phyloP scores from a whole-genome alignment of 179 eudicot genomes.

The Pouteria campechiana region DNA sequence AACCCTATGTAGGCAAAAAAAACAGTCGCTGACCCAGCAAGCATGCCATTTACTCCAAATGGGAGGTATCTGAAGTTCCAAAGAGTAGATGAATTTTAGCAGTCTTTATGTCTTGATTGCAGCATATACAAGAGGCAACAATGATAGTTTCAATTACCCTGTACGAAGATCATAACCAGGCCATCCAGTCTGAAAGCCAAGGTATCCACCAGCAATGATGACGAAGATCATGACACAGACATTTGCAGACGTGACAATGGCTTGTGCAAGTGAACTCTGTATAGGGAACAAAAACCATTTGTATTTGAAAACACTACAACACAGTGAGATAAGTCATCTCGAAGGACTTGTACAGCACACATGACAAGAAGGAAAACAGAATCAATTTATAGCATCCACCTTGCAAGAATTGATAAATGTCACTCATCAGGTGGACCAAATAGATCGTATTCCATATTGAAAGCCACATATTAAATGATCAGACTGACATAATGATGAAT shows the following conservation, averaged over 20 bases:
- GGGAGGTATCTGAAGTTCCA: slow-evolving; percentile 49
- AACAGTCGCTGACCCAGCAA: slow-evolving; percentile 95
- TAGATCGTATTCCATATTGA: no score
- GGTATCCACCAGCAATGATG: slow-evolving; percentile 77
- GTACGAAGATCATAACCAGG: slow-evolving; percentile 72
- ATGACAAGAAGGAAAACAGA: no score
- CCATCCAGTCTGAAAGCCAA: slow-evolving; percentile 85
- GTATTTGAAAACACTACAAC: background rate
- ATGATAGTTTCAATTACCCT: slow-evolving; percentile 37
- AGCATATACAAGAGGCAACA: background rate
- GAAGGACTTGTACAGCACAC: no score
- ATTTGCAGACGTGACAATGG: slow-evolving; percentile 65
- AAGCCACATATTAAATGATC: no score
- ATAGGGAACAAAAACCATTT: background rate
- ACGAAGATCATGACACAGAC: slow-evolving; percentile 89
- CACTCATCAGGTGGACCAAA: no score
- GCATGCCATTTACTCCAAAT: slow-evolving; percentile 87
- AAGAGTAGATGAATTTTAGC: background rate
- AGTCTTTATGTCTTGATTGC: background rate
- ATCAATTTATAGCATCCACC: no score
- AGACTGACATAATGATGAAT: no score
- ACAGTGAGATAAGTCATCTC: background rate
- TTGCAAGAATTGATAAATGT: no score
- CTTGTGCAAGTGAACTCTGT: slow-evolving; percentile 79
- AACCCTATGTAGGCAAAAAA: slow-evolving; percentile 92